Base-by-base conservation (phyloP, 176 grass and related monocot genomes). In the Rhynchospora pubera region DNA sequence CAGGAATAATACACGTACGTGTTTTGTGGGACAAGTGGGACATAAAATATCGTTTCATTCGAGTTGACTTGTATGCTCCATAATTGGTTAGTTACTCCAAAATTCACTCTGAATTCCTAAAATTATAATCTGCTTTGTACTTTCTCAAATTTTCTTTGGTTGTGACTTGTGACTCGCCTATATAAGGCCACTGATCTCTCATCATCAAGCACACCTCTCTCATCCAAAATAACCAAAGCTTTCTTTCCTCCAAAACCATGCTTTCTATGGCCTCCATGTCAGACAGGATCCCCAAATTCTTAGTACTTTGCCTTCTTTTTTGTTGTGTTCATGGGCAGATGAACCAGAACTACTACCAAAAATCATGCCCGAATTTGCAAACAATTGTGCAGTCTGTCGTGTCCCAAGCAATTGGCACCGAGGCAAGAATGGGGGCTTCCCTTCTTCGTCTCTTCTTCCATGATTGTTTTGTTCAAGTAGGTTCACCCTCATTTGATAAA, bases 381-480 rank as follows among this genome's bases (percentile, higher is more conserved):
- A 86, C 18, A 44, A 86, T 86, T 79, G 87, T 94, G 34, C 84
- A 81, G 70, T 44, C 63, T 76, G 70, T 52, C 46, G 28, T 74
- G 70, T 74, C 70, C 5, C 44, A 74, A 52, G 70, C 19, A 26
- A 74, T 94, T 42, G 11, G 4, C 28, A 62, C 30, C 9, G 92
- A 94, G 58, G n/a, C 21, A 1, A 63, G 92, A 55, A 88, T 94
- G 9, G 89, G 89, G 51, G 92, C 92, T 1, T 94, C 92, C 52
- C 68, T 94, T 9, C 83, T 94, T 52, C 84, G 89, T 58, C 87
- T 94, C 85, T 91, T 91, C 87, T 94, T 94, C 89, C 92, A 94
- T 65, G 87, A 91, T 84, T 94, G 87, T 85, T 94, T 94, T 16
- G 92, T 94, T 0, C 84, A 89, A 60, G 92, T 87, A 77, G 15